Base-by-base conservation (phyloP, 352 stramenopile species). In the Globisporangium uncinulatum region DNA sequence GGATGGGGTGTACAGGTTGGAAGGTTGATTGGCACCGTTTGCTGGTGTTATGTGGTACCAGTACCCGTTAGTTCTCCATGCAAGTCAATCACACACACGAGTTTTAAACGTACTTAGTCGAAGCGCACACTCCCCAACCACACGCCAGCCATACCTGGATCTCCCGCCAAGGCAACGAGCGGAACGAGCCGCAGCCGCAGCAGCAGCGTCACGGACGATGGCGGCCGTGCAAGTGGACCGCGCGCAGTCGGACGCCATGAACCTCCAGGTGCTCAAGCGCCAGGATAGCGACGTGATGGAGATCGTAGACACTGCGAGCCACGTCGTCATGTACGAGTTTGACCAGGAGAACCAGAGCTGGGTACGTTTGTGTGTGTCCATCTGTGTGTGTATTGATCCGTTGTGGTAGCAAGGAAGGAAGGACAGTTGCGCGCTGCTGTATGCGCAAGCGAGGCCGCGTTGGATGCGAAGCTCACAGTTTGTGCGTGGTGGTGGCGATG, bases 301-400 rank as follows among this genome's bases (percentile, higher is more conserved):
- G 36, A 92, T 94, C 53, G 76, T 92, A 42, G 85, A 89, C 73
- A 94, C 73, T 32, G 81, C 83, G 54, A 92, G 80, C 61, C 85
- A 94, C 57, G 85, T 92, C 29, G 85, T 92, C 49, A 84, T 94
- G 61, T 94, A 94, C 75, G 85, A 94, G 72, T 94, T 94, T 57
- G 77, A 92, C 64, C 80, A 92, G 71, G 65, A 65, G 43, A 76
- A 74, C 48, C 82, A 94, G 74, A 87, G 66, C 45, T 94, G 85
- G 85, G 85, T 94, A 63, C 69, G 82, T 73, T 7, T 19, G 6
- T 31, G 44, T 3, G 32, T 24, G 46, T 21, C 13, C n/a, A 15
- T 17, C 24, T 34, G 20, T 17, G 42, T 24, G 51, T 20, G 15
- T 34, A 9, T 45, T 9, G n/a, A n/a, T n/a, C n/a, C n/a, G n/a